phyloP scores from a whole-genome alignment of 208 protist species.

The Trichomonas vaginalis region DNA sequence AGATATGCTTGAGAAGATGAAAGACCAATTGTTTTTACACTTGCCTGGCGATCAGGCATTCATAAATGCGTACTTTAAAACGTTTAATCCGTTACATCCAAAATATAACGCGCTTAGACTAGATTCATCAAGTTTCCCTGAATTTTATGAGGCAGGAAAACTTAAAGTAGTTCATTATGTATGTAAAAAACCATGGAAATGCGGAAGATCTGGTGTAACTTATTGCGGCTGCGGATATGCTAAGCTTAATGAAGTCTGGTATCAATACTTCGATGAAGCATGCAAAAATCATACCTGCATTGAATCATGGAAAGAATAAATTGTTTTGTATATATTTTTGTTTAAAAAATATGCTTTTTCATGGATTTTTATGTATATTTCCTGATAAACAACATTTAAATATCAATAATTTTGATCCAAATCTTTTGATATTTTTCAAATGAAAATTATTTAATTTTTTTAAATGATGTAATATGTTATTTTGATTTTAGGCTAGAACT shows the following conservation, averaged over 20 bases:
- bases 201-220: background rate
- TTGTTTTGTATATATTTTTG: background rate
- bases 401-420: too few relatives aligned
- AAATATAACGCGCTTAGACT: background rate
- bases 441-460: too few relatives aligned
- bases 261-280: background rate
- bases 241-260: background rate
- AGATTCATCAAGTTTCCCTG: background rate
- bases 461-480: too few relatives aligned
- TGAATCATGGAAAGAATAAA: background rate
- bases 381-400: too few relatives aligned
- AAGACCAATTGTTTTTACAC: too few relatives aligned
- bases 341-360: too few relatives aligned
- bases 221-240: background rate
- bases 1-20: background rate
- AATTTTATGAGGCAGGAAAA: background rate
- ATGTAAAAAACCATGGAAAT: slow-evolving; percentile 10
- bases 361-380: too few relatives aligned
- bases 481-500: too few relatives aligned
- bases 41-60: background rate
- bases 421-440: too few relatives aligned
- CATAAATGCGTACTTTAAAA: background rate
- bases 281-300: background rate
- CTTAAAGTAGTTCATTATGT: background rate
- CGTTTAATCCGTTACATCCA: background rate